Base-by-base conservation (phyloP, 176 grass and related monocot genomes). In the Metroxylon sagu region DNA sequence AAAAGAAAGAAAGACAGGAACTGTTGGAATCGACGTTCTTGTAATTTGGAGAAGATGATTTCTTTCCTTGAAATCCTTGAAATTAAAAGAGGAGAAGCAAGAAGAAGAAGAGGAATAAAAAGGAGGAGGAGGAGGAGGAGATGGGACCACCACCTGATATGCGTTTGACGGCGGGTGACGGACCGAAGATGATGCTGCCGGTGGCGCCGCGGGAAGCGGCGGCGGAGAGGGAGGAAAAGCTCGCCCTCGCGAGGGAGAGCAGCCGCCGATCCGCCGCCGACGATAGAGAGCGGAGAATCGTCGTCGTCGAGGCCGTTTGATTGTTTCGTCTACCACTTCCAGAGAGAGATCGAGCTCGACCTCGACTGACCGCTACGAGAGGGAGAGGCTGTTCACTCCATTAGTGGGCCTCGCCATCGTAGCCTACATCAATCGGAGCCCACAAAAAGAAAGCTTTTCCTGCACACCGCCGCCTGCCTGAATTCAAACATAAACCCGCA, bases 201-300 rank as follows among this genome's bases (percentile, higher is more conserved):
- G 70, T 18, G 25, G 26, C 30, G 16, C 26, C 10, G 57, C 16
- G 16, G 6, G 56, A 3, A 56, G 73, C 48, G 2, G 72, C 79
- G 35, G 69, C 50, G 21, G 84, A 76, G 18, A 81, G 53, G 21
- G 69, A 56, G 16, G 77, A 72, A 0, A 57, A 59, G 49, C 60
- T 19, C 14, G 59, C 63, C 29, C 71, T 67, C 21, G 67, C 72
- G 29, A 88, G 12, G 10, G 69, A 74, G 1, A 84, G 53, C 7
- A 81, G 25, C 19, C 74, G 61, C 23, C 71, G 84, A 15, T 25
- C 26, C n/a, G 74, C 60, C 60, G 74, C 49, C 28, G 73, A 61
- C 48, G 69, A 39, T 50, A 78, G 70, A 56, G 77, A 79, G 27
- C 80, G 84, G 77, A 93, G 77, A 64, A 79, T 66, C 75, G 71